Conservation (phyloP, 78 protist species). For the Mantamonas sphyraenae region DNA sequence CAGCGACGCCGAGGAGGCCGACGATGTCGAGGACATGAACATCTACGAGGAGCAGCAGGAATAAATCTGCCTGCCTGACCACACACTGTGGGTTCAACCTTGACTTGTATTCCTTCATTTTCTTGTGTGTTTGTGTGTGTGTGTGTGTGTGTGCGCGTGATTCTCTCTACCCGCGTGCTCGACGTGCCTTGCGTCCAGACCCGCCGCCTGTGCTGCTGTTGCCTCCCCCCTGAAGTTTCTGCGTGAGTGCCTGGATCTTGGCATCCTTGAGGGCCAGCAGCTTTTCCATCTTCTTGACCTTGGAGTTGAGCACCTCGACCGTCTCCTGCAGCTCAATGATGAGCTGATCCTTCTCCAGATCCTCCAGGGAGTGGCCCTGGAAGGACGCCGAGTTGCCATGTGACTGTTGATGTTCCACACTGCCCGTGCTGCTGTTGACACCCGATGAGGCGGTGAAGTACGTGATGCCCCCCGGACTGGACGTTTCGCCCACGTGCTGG, state of each 20-base stretch:
- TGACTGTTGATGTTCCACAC: not conserved
- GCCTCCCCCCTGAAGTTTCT: too few species aligned
- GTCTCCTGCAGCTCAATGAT: constrained; percentile 18
- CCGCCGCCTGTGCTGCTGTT: too few species aligned
- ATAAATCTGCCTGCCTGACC: too few species aligned
- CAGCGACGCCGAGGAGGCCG: too few species aligned
- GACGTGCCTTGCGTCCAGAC: too few species aligned
- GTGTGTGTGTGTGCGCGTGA: too few species aligned
- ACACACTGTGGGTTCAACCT: too few species aligned
- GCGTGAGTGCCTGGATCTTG: not conserved
- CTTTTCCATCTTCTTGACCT: constrained; percentile 31
- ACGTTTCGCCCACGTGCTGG: not conserved
- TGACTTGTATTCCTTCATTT: too few species aligned
- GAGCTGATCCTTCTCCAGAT: constrained; percentile 25
- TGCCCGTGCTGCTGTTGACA: not conserved
- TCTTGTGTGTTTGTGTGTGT: too few species aligned
- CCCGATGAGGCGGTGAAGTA: not conserved
- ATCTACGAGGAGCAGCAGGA: too few species aligned
- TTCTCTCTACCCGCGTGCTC: too few species aligned
- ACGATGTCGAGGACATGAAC: too few species aligned
- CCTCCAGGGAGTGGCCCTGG: constrained; percentile 3
- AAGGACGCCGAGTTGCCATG: not conserved
- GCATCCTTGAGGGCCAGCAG: constrained; percentile 20
- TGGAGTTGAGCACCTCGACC: constrained; percentile 22
- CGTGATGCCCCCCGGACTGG: not conserved